These are phyloP conservation scores for Hericium alpestre DNA, from an alignment of 768 basidiomycete genomes.

Conservation along the genomic window DNA sequence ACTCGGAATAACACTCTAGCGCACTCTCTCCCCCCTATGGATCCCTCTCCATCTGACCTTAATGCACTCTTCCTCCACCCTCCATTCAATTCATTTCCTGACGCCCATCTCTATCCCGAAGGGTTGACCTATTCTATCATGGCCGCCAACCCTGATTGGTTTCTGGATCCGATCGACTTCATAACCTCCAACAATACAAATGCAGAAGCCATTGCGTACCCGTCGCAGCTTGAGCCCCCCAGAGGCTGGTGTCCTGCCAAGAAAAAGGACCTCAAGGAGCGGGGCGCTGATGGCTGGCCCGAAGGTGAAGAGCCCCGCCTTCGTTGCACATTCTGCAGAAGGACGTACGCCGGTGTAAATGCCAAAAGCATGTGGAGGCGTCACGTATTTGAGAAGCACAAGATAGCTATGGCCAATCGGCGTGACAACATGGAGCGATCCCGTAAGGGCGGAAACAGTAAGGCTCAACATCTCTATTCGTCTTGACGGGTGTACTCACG, in stretches of 20 bases:
- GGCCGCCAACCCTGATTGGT: slow-evolving; percentile 75
- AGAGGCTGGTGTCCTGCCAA: slow-evolving; percentile 82
- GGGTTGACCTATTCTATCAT: slow-evolving; percentile 63
- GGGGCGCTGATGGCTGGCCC: slow-evolving; percentile 61
- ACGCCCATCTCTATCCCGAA: slow-evolving; percentile 47
- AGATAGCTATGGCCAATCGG: slow-evolving; percentile 81
- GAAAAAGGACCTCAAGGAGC: slow-evolving; percentile 66
- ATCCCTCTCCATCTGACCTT: slow-evolving; percentile 59
- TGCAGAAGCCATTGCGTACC: slow-evolving; percentile 54
- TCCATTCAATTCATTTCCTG: slow-evolving; percentile 60
- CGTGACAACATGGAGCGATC: slow-evolving; percentile 59
- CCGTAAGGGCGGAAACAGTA: slow-evolving; percentile 50
- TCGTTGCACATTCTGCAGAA: slow-evolving; percentile 75
- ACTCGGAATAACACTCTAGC: slow-evolving; percentile 8
- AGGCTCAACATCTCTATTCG: slow-evolving; percentile 18
- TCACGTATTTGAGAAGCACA: slow-evolving; percentile 84
- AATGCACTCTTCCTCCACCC: slow-evolving; percentile 62
- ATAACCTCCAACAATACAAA: slow-evolving; percentile 33
- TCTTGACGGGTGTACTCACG: neutral
- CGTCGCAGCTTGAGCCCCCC: slow-evolving; percentile 69
- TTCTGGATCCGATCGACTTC: slow-evolving; percentile 62
- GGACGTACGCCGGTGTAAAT: slow-evolving; percentile 78
- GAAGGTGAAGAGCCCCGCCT: slow-evolving; percentile 74
- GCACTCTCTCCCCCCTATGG: slow-evolving; percentile 23
- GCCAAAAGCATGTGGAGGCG: slow-evolving; percentile 89